Conservation (phyloP, 352 stramenopile genomes). For the Pythium diclinum region DNA sequence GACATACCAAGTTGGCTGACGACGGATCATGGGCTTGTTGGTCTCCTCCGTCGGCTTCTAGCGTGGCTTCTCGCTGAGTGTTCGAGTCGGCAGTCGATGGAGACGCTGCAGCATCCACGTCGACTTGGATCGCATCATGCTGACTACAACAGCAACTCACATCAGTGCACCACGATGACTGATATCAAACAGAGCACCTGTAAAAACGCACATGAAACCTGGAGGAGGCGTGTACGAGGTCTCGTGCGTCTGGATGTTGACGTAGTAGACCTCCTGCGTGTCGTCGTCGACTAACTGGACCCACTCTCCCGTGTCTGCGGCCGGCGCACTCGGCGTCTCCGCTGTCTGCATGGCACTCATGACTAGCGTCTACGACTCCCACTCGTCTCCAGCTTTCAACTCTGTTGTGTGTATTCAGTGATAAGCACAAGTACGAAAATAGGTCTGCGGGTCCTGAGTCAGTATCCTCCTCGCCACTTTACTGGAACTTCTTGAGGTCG, state of each 20-base stretch:
- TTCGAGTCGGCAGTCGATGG: too few species aligned
- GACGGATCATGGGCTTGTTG: neutral
- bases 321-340: neutral
- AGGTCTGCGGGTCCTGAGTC: too few species aligned
- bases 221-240: neutral
- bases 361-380: neutral
- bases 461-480: too few species aligned
- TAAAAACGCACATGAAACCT: neutral
- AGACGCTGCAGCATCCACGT: neutral
- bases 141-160: neutral
- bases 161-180: neutral
- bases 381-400: neutral
- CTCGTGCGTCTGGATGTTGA: neutral
- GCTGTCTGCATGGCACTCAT: neutral
- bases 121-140: neutral
- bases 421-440: constrained; percentile 3
- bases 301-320: neutral
- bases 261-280: neutral
- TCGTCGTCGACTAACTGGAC: neutral
- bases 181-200: too few species aligned
- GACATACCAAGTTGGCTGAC: neutral
- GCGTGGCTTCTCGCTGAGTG: neutral
- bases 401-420: neutral
- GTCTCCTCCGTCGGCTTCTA: neutral
- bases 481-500: constrained; percentile 47